A percentile compares a stretch with the other conserved stretches of the same genome.
Conservation (phyloP, 2,329 filamentous ascomycete genomes). For the Colletotrichum orbiculare region DNA sequence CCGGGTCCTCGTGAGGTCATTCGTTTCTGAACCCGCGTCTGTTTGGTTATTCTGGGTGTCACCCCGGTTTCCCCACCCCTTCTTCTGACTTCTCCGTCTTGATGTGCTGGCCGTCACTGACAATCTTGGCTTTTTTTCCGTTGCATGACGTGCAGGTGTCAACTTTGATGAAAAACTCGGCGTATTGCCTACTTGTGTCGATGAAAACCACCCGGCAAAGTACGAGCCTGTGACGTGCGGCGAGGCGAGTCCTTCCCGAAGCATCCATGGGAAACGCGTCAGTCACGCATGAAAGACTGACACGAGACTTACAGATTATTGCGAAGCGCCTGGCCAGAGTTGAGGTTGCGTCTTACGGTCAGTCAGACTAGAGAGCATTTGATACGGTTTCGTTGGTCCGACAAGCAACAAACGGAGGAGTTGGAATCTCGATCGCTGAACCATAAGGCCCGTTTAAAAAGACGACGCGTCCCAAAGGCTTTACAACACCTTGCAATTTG, state of each 20-base stretch:
- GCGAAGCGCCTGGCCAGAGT: constrained; percentile 26
- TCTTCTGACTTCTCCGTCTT: background rate
- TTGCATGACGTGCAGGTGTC: constrained; percentile 42
- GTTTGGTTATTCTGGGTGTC: background rate
- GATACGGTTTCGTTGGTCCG: no score
- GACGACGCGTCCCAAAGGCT: no score
- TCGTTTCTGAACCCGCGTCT: background rate
- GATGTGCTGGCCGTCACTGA: background rate
- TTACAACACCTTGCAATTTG: no score
- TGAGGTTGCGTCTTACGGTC: background rate
- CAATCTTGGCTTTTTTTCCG: background rate
- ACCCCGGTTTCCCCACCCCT: background rate
- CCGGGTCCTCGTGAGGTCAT: background rate
- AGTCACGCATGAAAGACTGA: constrained; percentile 4
- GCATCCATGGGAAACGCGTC: background rate
- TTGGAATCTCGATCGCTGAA: background rate
- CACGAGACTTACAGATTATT: constrained; percentile 23
- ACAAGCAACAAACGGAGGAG: no score
- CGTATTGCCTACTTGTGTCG: constrained; percentile 60
- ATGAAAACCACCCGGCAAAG: constrained; percentile 57
- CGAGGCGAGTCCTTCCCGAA: constrained; percentile 41
- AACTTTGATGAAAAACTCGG: constrained; percentile 63
- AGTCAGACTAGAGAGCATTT: background rate
- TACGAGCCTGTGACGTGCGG: constrained; percentile 64
- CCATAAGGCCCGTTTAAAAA: no score